Conservation (phyloP, 495 filamentous ascomycete species). For the Tuber borchii region DNA sequence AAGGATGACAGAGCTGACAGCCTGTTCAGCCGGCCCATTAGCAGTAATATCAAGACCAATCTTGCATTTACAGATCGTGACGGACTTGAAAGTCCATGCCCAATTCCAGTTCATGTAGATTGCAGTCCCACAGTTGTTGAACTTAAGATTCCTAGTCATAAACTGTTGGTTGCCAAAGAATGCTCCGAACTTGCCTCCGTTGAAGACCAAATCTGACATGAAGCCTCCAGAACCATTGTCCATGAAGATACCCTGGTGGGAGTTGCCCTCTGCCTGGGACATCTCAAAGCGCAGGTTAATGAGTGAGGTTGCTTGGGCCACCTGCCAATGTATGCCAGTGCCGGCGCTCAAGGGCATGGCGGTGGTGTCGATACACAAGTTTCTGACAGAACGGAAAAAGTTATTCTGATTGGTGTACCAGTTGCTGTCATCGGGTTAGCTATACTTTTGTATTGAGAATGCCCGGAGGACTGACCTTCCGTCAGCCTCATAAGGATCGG, state of each 20-base stretch:
- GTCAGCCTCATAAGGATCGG: constrained; percentile 68
- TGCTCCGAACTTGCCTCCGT: constrained; percentile 75
- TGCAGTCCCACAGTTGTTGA: constrained; percentile 82
- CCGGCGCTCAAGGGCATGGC: constrained; percentile 58
- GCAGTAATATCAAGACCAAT: constrained; percentile 78
- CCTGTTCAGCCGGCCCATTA: constrained; percentile 53
- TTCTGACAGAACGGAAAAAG: constrained; percentile 94
- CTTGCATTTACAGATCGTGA: constrained; percentile 72
- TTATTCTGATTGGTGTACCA: constrained; percentile 94
- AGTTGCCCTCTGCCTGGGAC: constrained; percentile 66
- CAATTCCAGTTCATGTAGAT: constrained; percentile 83
- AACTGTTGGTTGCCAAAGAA: constrained; percentile 95
- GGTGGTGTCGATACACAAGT: constrained; percentile 83
- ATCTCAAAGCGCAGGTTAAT: constrained; percentile 91
- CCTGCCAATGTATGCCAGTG: constrained; percentile 95
- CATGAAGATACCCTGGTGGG: constrained; percentile 91
- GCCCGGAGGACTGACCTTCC: constrained; percentile 44
- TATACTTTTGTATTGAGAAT: neutral
- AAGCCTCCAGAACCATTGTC: constrained; percentile 90
- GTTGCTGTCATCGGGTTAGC: constrained; percentile 39
- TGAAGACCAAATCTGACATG: constrained; percentile 80
- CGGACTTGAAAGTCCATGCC: constrained; percentile 79
- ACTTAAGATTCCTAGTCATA: constrained; percentile 82
- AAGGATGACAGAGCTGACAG: constrained; percentile 72
- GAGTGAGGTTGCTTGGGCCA: constrained; percentile 85